These are phyloP conservation scores for Suillus brevipes DNA, from an alignment of 768 basidiomycete genomes.

Conservation along the genomic window DNA sequence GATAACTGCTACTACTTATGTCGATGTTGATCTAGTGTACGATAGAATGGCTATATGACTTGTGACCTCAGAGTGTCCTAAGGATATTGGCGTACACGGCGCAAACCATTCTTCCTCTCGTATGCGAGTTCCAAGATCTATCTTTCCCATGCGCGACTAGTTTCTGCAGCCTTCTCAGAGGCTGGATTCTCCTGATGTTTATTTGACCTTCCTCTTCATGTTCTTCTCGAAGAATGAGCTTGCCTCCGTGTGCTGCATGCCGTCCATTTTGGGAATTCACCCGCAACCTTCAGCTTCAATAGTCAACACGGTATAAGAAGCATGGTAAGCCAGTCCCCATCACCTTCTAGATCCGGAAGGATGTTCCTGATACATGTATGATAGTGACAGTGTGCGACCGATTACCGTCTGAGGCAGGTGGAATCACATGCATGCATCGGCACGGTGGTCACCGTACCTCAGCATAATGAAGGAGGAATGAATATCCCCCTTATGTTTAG, in stretches of 20 bases:
- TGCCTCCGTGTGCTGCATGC: not conserved
- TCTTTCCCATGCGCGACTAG: not conserved
- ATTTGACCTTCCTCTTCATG: not conserved
- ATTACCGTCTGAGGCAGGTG: too few relatives aligned
- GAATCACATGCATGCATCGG: not conserved
- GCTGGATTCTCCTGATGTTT: not conserved
- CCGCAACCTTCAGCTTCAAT: not conserved
- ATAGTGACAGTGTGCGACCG: too few relatives aligned
- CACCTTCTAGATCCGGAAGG: not conserved
- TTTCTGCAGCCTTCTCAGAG: not conserved
- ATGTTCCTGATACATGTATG: not conserved
- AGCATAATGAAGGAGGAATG: not conserved
- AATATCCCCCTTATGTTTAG: not conserved
- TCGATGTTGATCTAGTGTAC: not conserved
- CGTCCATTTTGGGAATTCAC: not conserved
- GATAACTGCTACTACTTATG: conserved; percentile 22
- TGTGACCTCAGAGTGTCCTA: not conserved
- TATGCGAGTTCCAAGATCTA: not conserved
- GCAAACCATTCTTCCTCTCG: not conserved
- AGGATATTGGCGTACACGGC: not conserved
- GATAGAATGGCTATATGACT: not conserved
- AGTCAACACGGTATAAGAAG: not conserved
- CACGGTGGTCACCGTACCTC: not conserved
- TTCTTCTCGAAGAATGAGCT: not conserved
- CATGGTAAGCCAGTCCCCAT: not conserved